Percentiles rank a stretch among this genome's conserved stretches.
These are phyloP conservation scores for Trypanosomatidae sp. DNA, from an alignment of 208 protist genomes.

Conservation along the genomic window DNA sequence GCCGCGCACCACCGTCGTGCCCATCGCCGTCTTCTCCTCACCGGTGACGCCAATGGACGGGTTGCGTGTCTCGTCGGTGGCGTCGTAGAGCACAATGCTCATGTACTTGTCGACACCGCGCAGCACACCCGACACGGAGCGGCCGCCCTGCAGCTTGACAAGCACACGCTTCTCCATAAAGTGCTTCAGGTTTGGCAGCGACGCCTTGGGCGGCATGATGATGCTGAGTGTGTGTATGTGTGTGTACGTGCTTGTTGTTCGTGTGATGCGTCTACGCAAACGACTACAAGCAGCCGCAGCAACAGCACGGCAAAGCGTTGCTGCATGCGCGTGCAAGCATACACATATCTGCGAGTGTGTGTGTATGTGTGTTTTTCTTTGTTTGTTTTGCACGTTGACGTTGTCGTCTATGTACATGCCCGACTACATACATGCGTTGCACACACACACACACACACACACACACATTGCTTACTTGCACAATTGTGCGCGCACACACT, in stretches of 20 bases:
- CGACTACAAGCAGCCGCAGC: no score
- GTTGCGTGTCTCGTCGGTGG: conserved; percentile 88
- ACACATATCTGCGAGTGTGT: no score
- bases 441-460: no score
- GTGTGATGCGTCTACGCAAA: no score
- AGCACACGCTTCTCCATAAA: conserved; percentile 92
- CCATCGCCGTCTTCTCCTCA: conserved; percentile 67
- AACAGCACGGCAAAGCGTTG: background rate
- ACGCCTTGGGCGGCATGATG: conserved; percentile 25
- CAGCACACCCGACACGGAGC: conserved; percentile 88
- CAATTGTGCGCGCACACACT: no score
- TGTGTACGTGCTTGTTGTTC: background rate
- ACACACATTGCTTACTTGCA: no score
- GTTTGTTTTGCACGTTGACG: no score
- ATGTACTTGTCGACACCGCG: conserved; percentile 96
- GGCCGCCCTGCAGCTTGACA: conserved; percentile 93
- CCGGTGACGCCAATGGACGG: conserved; percentile 11
- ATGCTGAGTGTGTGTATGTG: background rate
- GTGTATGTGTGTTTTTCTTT: no score
- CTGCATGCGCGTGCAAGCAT: no score
- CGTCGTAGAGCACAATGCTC: conserved; percentile 95
- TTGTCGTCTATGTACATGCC: no score
- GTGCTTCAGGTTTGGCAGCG: conserved; percentile 82
- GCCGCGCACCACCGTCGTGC: conserved; percentile 83
- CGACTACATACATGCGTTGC: no score